phyloP scores from a whole-genome alignment of 306 rosid species.

The Casuarina equisetifolia region DNA sequence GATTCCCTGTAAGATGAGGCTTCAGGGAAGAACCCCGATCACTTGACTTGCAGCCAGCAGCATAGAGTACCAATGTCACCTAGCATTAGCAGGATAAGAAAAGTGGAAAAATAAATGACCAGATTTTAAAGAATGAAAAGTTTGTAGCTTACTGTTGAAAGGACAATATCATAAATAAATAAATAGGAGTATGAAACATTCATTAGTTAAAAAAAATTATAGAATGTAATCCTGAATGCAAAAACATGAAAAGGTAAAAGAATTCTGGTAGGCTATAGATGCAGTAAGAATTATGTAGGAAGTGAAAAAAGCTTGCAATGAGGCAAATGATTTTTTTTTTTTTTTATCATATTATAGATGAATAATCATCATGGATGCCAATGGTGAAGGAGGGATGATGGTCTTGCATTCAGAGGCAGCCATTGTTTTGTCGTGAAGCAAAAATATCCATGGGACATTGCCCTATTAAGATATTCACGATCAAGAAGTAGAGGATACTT shows the following conservation, averaged over 20 bases:
- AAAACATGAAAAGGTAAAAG: not conserved
- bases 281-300: not conserved
- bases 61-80: slow-evolving; percentile 64
- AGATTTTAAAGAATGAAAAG: slow-evolving; percentile 11
- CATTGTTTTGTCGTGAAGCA: no score
- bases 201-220: not conserved
- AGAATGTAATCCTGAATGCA: not conserved
- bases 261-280: not conserved
- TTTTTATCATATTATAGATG: no score
- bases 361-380: no score
- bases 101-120: slow-evolving; percentile 17
- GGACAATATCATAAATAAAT: not conserved
- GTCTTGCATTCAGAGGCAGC: no score
- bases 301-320: no score
- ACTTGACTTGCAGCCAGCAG: slow-evolving; percentile 66
- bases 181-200: not conserved
- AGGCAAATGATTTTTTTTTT: no score
- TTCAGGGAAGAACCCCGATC: slow-evolving; percentile 72
- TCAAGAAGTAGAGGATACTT: no score
- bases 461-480: no score
- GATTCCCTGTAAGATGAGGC: slow-evolving; percentile 68
- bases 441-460: no score
- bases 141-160: not conserved
- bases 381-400: no score
- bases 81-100: slow-evolving; percentile 38